Evolutionary conservation across 305 asterid species (phyloP).

Genomic region (Withania somnifera): DNA sequence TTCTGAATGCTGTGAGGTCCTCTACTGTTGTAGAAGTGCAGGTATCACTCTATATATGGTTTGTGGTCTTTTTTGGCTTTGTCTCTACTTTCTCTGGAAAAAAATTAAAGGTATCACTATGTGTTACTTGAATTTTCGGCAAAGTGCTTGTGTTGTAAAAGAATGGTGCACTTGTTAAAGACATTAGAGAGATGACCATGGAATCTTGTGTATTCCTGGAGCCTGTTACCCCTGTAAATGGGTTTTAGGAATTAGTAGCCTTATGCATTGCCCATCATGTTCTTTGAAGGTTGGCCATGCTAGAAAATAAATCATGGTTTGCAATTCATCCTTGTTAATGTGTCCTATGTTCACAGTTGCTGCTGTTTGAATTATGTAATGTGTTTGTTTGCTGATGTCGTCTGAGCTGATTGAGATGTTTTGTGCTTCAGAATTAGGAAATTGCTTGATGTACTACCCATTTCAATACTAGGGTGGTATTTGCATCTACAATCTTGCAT

Average conservation of each 20-base stretch:
- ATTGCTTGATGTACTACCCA: neutral
- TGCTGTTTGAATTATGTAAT: neutral
- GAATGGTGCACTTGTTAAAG: neutral
- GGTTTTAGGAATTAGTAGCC: neutral
- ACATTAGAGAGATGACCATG: neutral
- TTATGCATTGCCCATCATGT: neutral
- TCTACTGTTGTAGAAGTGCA: slow-evolving; percentile 14
- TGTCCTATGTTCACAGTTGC: neutral
- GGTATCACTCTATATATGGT: neutral
- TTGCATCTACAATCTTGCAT: neutral
- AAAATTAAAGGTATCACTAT: neutral
- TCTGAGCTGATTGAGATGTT: neutral
- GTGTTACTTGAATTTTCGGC: neutral
- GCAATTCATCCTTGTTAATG: neutral
- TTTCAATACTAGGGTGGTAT: neutral
- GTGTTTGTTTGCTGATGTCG: neutral
- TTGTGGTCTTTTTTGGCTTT: neutral
- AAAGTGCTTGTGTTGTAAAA: neutral
- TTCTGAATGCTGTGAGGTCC: slow-evolving; percentile 4
- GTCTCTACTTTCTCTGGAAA: neutral
- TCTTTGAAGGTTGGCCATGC: neutral
- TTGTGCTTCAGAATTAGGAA: neutral
- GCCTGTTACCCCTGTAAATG: neutral
- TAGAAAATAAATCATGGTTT: neutral
- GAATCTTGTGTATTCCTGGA: neutral